Conservation (phyloP, 140 eudicot genomes). For the Artemisia princeps region DNA sequence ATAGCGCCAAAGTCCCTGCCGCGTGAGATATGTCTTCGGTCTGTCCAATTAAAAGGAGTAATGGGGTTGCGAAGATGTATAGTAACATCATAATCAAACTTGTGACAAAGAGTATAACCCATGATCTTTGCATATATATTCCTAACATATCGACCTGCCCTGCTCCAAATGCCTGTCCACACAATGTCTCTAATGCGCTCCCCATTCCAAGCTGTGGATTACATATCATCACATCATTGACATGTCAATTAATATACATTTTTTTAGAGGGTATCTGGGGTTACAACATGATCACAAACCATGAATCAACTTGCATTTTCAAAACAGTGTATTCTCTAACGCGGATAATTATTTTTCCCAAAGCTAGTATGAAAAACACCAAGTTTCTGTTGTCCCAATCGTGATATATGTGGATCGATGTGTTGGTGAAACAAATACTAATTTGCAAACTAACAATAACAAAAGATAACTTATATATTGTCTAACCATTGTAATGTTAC, state of each 20-base stretch:
- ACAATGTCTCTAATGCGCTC: slow-evolving; percentile 69
- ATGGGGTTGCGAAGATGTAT: slow-evolving; percentile 47
- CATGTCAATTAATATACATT: neutral
- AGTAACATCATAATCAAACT: slow-evolving; percentile 30
- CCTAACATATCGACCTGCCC: slow-evolving; percentile 67
- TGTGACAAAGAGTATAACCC: slow-evolving; percentile 48
- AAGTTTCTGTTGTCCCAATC: no score
- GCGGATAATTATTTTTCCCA: no score
- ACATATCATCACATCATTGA: neutral
- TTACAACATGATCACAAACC: no score
- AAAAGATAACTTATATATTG: no score
- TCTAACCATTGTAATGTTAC: no score
- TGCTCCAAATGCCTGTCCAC: slow-evolving; percentile 79
- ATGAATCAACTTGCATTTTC: no score
- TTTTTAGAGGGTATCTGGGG: neutral
- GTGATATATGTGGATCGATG: no score
- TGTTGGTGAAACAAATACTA: no score
- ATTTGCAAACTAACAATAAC: no score
- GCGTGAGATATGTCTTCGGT: slow-evolving; percentile 41
- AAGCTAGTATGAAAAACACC: no score
- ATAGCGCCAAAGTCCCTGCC: slow-evolving; percentile 45
- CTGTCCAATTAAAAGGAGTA: slow-evolving; percentile 47
- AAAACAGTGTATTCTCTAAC: no score
- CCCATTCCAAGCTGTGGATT: slow-evolving; percentile 65
- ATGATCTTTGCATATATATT: slow-evolving; percentile 68